Conservation (phyloP, 1,284 basidiomycete species). For the Puccinia horiana region DNA sequence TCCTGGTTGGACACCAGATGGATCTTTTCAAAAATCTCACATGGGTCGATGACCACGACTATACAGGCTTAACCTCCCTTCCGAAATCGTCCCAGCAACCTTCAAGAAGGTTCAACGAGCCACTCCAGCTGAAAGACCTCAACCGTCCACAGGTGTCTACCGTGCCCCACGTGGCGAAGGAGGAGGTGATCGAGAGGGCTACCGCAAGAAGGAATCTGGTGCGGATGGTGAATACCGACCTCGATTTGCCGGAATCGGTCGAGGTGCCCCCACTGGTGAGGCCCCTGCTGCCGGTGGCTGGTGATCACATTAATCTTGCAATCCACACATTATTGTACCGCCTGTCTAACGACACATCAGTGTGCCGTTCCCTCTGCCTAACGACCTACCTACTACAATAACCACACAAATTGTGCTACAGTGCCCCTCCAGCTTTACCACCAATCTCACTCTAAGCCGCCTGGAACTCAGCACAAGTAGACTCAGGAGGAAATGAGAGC, state of each 20-base stretch:
- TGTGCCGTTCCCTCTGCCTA: too few relatives aligned
- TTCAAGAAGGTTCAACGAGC: constrained; percentile 72
- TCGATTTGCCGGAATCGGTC: constrained; percentile 43
- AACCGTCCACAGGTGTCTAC: constrained; percentile 69
- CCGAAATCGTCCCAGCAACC: constrained; percentile 81
- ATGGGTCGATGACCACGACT: not conserved
- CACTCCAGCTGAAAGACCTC: constrained; percentile 67
- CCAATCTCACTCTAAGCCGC: too few relatives aligned
- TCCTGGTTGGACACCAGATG: not conserved
- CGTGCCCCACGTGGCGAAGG: constrained; percentile 73
- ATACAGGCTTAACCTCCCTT: not conserved
- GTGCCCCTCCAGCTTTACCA: too few relatives aligned
- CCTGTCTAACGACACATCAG: too few relatives aligned
- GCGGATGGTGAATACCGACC: constrained; percentile 49
- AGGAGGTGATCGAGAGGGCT: constrained; percentile 73
- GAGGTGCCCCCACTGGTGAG: constrained; percentile 29
- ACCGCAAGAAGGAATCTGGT: constrained; percentile 66
- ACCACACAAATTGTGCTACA: too few relatives aligned
- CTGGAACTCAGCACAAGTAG: too few relatives aligned
- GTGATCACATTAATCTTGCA: constrained; percentile 5
- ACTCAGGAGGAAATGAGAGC: too few relatives aligned
- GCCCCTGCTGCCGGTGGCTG: constrained; percentile 22
- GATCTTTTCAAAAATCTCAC: not conserved
- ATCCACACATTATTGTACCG: too few relatives aligned
- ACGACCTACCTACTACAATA: too few relatives aligned